Base-by-base conservation (phyloP, 192 early-diverging fungal genomes). In the Coemansia furcata region DNA sequence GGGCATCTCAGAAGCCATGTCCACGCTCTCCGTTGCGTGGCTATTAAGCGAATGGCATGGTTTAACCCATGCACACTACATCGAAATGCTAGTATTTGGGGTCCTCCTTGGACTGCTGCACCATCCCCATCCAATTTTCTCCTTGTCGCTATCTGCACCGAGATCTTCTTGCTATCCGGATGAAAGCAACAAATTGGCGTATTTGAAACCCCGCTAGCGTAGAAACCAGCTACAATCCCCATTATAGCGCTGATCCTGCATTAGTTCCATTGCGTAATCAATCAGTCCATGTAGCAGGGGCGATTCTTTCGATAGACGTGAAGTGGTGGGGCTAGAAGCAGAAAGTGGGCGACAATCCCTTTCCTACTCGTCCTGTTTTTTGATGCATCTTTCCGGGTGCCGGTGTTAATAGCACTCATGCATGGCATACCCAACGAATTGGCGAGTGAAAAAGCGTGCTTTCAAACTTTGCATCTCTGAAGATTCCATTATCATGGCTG, bases 211-310 rank as follows among this genome's bases (percentile, higher is more conserved):
- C 54, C 54, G 54, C 26, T 32, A 54, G 50, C 14, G 54, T 57
- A 57, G 54, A 57, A 57, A 57, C 54, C 26, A 50, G 23, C 47
- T 10, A 50, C 23, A 11, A 23, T 50, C 47, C 44, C 44, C 44
- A 4, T n/a, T n/a, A 50, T 23, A 50, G 54, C 30, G 54, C 54
- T 57, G 54, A 57, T 57, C 54, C 30, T 57, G 54, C 30, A 33
- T 33, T 57, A 33, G 54, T 57, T 57, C 30, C 54, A 57, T 30
- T 57, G 54, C 54, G 54, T 57, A 57, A 57, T 57, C 54, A 57
- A 57, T 57, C 30, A 57, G 54, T 30, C 23, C 50, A 52, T 52
- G 50, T 30, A 52, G 29, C 50, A 30, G 7, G 50, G 50, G 54
- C 54, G 14, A 32, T 32, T 12, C 54, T 57, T 57, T 57, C 54